These are phyloP conservation scores for Tolypocladium inflatum DNA, from an alignment of 2,329 filamentous ascomycete species.

Conservation along the genomic window DNA sequence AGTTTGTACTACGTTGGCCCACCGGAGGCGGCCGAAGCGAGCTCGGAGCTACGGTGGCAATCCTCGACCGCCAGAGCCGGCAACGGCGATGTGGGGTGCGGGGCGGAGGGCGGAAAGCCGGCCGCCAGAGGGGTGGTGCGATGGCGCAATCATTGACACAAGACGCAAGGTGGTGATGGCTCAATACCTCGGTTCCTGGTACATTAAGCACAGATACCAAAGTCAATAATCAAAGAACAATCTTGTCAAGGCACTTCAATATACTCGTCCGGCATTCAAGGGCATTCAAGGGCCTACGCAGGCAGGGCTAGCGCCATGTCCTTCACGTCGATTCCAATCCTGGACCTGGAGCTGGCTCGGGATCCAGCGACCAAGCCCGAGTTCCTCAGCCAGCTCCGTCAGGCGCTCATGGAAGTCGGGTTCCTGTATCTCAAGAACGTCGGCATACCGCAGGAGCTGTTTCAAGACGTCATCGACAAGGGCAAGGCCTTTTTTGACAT, in stretches of 20 bases:
- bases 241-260: neutral
- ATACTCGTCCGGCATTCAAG: no score
- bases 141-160: conserved; percentile 1
- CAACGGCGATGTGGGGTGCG: neutral
- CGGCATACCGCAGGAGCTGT: conserved; percentile 57
- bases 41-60: neutral
- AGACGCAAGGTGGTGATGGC: neutral
- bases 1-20: neutral
- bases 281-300: neutral
- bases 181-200: neutral
- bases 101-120: neutral
- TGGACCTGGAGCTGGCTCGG: conserved; percentile 62
- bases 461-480: conserved; percentile 54
- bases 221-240: neutral
- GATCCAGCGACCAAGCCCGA: conserved; percentile 56
- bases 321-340: conserved; percentile 67
- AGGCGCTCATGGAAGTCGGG: conserved; percentile 76
- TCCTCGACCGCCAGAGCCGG: neutral
- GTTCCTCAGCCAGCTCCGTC: conserved; percentile 62
- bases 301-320: conserved; percentile 37
- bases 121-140: neutral
- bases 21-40: neutral
- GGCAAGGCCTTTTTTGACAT: conserved; percentile 71
- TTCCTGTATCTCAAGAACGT: conserved; percentile 81
- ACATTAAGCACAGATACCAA: neutral